A percentile compares a stretch with the other conserved stretches of the same genome.
These are phyloP conservation scores for Populus pruinosa DNA, from an alignment of 345 rosid genomes.

Conservation along the genomic window DNA sequence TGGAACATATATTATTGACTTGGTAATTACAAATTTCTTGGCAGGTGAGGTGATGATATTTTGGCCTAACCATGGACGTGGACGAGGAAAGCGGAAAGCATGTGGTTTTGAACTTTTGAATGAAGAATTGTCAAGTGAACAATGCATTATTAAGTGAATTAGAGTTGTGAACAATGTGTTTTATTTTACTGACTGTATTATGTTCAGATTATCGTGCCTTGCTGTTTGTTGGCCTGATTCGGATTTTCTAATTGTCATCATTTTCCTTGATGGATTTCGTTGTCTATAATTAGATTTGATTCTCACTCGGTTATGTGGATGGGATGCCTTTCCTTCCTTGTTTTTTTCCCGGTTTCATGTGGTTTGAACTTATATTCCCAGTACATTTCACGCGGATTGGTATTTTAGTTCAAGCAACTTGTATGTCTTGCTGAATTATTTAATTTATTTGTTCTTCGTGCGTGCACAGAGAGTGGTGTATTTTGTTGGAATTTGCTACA, in stretches of 20 bases:
- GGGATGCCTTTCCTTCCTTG: neutral
- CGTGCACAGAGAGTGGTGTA: too few species aligned
- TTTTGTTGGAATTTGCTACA: too few species aligned
- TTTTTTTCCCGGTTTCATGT: neutral
- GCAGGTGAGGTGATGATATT: slow-evolving; percentile 1
- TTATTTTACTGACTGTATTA: neutral
- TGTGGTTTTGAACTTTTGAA: neutral
- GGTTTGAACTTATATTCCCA: too few species aligned
- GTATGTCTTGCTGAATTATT: too few species aligned
- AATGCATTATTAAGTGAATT: neutral
- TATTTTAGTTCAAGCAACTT: too few species aligned
- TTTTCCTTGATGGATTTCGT: slow-evolving; percentile 1
- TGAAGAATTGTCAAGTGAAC: neutral
- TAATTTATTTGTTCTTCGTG: too few species aligned
- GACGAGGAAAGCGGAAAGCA: neutral
- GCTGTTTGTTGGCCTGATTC: slow-evolving; percentile 1
- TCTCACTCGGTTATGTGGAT: neutral
- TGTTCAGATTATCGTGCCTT: neutral
- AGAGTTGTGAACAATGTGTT: neutral
- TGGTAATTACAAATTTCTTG: neutral
- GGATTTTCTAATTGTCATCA: neutral
- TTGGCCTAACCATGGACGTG: neutral
- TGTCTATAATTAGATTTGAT: neutral
- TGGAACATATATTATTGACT: neutral
- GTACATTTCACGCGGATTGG: too few species aligned